These are phyloP conservation scores for Rheum nobile DNA, from an alignment of 148 eudicot genomes.

Conservation along the genomic window DNA sequence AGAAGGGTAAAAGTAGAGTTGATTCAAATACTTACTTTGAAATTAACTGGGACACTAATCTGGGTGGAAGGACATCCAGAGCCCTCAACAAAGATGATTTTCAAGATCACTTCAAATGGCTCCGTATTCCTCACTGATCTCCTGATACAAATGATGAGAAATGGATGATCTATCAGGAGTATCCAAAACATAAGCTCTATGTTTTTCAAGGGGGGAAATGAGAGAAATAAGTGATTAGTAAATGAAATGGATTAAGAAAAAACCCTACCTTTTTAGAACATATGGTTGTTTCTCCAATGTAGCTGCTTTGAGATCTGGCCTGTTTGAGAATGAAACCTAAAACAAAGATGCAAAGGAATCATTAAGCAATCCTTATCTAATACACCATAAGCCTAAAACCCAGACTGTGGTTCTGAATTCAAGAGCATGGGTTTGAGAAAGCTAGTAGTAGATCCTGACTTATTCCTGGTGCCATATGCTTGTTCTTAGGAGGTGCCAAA, in stretches of 20 bases:
- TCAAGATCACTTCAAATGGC: conserved; percentile 60
- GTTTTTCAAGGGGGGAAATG: neutral
- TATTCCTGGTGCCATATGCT: neutral
- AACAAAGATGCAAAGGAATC: conserved; percentile 15
- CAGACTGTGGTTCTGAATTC: neutral
- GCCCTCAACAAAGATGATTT: conserved; percentile 71
- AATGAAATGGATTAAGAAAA: neutral
- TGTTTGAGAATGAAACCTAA: conserved; percentile 46
- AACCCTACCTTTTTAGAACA: conserved; percentile 41
- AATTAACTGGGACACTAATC: conserved; percentile 59
- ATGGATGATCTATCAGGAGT: neutral
- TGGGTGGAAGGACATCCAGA: conserved; percentile 47
- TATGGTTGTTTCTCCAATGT: conserved; percentile 48
- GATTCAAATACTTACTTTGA: conserved; percentile 33
- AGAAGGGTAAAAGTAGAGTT: neutral
- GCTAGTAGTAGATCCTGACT: neutral
- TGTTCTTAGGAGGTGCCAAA: neutral
- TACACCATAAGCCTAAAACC: neutral
- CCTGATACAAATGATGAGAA: conserved; percentile 27
- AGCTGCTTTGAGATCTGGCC: conserved; percentile 48
- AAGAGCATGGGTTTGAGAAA: too few relatives aligned
- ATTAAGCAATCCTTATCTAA: neutral
- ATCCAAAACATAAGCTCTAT: neutral
- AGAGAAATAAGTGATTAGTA: neutral
- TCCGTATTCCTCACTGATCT: conserved; percentile 37